Evolutionary conservation across 768 basidiomycete species (phyloP), one percentile per base, ranked within the genome.

Genomic region (Tricholoma matsutake): DNA sequence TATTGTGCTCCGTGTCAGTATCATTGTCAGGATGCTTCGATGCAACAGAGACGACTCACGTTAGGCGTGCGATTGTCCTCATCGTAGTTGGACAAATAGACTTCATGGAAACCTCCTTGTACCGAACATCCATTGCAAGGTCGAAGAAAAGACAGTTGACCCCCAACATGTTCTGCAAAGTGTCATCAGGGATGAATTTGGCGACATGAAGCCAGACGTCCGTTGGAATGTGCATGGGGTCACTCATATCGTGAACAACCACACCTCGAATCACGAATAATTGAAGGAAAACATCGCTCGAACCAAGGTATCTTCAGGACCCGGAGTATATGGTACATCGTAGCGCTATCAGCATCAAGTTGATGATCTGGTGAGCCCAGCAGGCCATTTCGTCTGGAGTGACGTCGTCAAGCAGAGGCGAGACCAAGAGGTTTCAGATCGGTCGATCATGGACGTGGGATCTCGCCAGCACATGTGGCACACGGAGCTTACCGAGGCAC

Each of bases 161-260:
- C 29, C 64, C 69, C 10, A 73, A 45, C 49, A 76, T 54, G 1
- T 56, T 55, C 9, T 37, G 47, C 7, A 77, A 62, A 1, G 69
- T 64, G 32, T 70, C 67, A 4, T 73, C 63, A 6, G 71, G 69
- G 9, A 77, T 56, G 41, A 71, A 74, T 14, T 67, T 56, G 2
- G 70, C 60, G 45, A 77, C 67, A 9, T 71, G 63, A 32, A 75
- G 65, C 74, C 71, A 76, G 11, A 79, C 55, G 49, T 79, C 76
- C 2, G 64, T 57, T 4, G 77, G 76, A 18, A 77, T 18, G 16
- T 53, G 51, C 31, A 53, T 32, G n/a, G 63, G 63, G 22, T 43
- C 59, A 47, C 58, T 34, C 66, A 64, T 69, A 32, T 29, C 16
- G n/a, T 18, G 28, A 9, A 16, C 16, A 28, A 6, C 25, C 28